Evolutionary conservation across 345 rosid species (phyloP), one percentile per base, ranked within the genome.

Genomic region (Salix viminalis): DNA sequence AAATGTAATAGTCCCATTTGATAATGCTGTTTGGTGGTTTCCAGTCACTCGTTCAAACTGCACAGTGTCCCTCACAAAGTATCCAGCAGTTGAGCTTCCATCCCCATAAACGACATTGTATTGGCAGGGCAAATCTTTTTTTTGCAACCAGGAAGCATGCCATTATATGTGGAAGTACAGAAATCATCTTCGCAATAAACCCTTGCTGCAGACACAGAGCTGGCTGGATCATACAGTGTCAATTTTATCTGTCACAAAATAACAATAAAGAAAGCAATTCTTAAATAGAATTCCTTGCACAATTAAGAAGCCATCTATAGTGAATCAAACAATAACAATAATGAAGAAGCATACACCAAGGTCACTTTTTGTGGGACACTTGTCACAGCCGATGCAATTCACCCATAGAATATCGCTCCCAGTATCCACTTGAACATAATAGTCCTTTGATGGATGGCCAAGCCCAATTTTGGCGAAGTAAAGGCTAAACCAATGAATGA

Each of bases 401-500:
- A 95, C 90, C 99, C 99, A 95, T 7, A 95, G 84, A 81, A 89
- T 83, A 84, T 94, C 99, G 82, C 97, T 94, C 74, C 98, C 97
- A 13, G 97, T 92, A 66, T 94, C 98, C 70, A 94, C 92, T 87
- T 94, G 99, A 52, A 95, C 99, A 46, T 81, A 85, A 75, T 86
- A 90, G 36, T 92, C 96, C 79, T 86, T 85, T 67, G 97, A 68
- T 39, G 99, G 99, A 15, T 80, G 79, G 61, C 97, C 99, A 2
- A 95, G 77, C 65, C 87, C 89, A 79, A 93, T 87, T 81, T 79
- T 86, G 7, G 96, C 85, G 73, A 82, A 95, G 86, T 92, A 95
- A 62, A 95, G 88, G 84, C 99, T 94, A 75, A 56, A 73, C 16
- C 39, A 77, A 77, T 64, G 69, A 56, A 83, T 11, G 41, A 85